Evolutionary conservation across 129 eudicot species (phyloP).

Genomic region (Artemisia annua): DNA sequence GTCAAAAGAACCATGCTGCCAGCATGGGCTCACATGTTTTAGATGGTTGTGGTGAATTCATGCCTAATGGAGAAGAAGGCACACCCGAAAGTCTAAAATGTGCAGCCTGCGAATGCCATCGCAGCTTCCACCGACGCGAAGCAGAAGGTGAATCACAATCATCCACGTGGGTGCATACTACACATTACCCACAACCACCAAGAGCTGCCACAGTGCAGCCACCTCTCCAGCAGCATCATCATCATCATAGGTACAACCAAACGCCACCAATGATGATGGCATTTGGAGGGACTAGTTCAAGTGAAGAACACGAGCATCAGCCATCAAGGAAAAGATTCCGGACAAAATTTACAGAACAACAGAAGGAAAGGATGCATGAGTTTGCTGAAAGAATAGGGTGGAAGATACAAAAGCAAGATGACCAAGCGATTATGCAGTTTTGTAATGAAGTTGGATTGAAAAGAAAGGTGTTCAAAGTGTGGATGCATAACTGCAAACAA

Average conservation of each 20-base stretch:
- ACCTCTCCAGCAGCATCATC: background rate
- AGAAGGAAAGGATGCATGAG: constrained; percentile 65
- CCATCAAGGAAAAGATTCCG: constrained; percentile 67
- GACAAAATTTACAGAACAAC: constrained; percentile 66
- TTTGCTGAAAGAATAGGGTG: constrained; percentile 71
- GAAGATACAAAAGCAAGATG: constrained; percentile 83
- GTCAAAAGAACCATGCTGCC: constrained; percentile 78
- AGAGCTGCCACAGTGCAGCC: constrained; percentile 25
- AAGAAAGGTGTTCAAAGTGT: constrained; percentile 78
- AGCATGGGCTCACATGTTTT: constrained; percentile 57
- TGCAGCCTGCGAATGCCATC: constrained; percentile 89
- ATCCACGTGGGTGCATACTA: constrained; percentile 9
- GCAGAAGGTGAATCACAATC: constrained; percentile 37
- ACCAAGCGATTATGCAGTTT: constrained; percentile 55
- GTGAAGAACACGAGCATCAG: constrained; percentile 67
- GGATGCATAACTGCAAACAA: constrained; percentile 90
- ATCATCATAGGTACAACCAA: constrained; percentile 27
- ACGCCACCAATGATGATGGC: constrained; percentile 58
- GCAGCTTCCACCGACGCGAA: constrained; percentile 75
- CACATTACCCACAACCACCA: constrained; percentile 25
- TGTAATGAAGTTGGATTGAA: constrained; percentile 63
- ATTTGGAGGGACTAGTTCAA: constrained; percentile 60
- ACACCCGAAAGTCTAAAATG: constrained; percentile 59
- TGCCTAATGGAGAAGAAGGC: constrained; percentile 71
- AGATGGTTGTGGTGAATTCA: constrained; percentile 89